Base-by-base conservation (phyloP, 257 asterid species). In the Linderniella brevidens region DNA sequence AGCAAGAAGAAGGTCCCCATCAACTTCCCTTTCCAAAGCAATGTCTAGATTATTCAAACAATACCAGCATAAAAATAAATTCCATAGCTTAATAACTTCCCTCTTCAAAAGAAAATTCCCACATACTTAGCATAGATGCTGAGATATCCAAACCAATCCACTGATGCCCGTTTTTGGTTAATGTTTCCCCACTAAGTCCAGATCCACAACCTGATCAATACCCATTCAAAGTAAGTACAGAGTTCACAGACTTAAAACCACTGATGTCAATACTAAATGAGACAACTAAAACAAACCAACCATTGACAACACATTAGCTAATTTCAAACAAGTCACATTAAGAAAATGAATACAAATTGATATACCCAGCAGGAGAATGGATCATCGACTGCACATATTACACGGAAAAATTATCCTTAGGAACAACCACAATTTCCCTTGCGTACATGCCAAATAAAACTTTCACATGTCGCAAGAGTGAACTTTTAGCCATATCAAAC, bases 81-180 rank as follows among this genome's bases (percentile, higher is more conserved):
- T n/a, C n/a, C n/a, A n/a, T n/a, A n/a, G n/a, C n/a, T n/a, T n/a
- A 40, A 8, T n/a, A 57, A 37, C 41, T 47, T 38, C 32, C 35
- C 62, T 19, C 17, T 25, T 25, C 32, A 13, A 15, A 39, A n/a
- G 13, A 38, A 46, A 50, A 37, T 19, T 10, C 42, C 47, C 16
- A 35, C 74, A 61, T 68, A 83, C 96, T 51, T 9, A 90, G 80
- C 98, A 90, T 81, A 38, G 96, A 81, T 51, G 65, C 75, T 4
- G 98, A 90, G 68, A 90, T 90, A 65, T 90, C 98, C 52, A 77
- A 56, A 50, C 96, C 94, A 74, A 90, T 70, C 98, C 98, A 90
- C 11, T 80, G 93, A 65, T 84, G 94, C 48, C 96, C 98, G 47
- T 65, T 63, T 42, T 90, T 93, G 19, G 93, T 78, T 61, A 90